Conservation (phyloP, 2,329 filamentous ascomycete genomes). For the Colletotrichum cuscutae region DNA sequence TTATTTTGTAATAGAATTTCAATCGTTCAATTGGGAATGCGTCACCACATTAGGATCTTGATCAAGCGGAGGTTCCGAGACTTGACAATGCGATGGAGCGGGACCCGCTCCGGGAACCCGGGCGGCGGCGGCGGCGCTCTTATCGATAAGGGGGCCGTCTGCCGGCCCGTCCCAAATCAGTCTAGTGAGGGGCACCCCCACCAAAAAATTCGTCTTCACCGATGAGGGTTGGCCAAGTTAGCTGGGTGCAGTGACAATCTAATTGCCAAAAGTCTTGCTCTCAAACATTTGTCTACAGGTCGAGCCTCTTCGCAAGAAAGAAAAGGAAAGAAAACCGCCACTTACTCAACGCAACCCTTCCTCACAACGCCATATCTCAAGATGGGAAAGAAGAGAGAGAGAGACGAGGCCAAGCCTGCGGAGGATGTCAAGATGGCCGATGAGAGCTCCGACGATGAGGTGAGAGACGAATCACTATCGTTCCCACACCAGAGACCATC, state of each 20-base stretch:
- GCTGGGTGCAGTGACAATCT: slow-evolving; percentile 17
- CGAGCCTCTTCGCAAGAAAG: background rate
- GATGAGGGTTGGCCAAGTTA: slow-evolving; percentile 17
- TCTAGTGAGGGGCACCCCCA: slow-evolving; percentile 53
- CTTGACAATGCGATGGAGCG: background rate
- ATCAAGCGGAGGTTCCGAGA: too few species aligned
- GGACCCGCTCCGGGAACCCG: background rate
- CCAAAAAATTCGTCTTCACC: slow-evolving; percentile 49
- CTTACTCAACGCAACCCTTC: background rate
- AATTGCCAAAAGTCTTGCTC: background rate
- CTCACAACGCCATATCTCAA: slow-evolving; percentile 11
- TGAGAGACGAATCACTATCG: slow-evolving; percentile 40
- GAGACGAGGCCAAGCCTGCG: slow-evolving; percentile 57
- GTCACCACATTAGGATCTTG: too few species aligned
- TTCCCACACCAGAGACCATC: slow-evolving; percentile 10
- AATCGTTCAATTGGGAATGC: too few species aligned
- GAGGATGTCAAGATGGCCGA: slow-evolving; percentile 61
- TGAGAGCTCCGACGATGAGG: slow-evolving; percentile 65
- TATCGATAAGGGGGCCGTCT: slow-evolving; percentile 29
- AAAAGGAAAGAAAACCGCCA: background rate
- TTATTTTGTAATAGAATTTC: too few species aligned
- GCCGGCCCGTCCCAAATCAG: slow-evolving; percentile 38
- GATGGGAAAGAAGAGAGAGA: slow-evolving; percentile 63
- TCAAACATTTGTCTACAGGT: background rate
- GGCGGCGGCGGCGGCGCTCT: background rate